Conservation (phyloP, 1,139 yeast species). For the Pichia inconspicua region DNA sequence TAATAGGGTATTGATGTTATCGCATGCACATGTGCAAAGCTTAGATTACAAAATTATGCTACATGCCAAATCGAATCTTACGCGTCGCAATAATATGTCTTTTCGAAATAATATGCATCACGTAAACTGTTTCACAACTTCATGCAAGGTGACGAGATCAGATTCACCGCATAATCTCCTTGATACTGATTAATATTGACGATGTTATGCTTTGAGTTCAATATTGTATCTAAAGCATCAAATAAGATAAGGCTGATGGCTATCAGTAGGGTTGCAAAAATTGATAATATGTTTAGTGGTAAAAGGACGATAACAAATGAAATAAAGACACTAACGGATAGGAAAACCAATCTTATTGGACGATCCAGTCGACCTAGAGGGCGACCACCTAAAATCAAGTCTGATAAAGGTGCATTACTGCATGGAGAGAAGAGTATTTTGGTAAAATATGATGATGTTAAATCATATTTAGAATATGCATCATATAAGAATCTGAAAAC, state of each 20-base stretch:
- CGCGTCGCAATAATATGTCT: background rate
- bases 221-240: background rate
- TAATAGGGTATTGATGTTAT: too few relatives aligned
- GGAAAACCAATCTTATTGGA: background rate
- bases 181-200: background rate
- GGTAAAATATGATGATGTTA: slow-evolving; percentile 6
- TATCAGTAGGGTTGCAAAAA: slow-evolving; percentile 3
- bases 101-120: too few relatives aligned
- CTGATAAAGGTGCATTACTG: background rate
- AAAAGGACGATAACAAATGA: background rate
- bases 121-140: too few relatives aligned
- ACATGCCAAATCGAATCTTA: background rate
- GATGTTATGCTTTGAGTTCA: slow-evolving; percentile 9
- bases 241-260: background rate
- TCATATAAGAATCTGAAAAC: slow-evolving; percentile 25
- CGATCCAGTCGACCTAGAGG: slow-evolving; percentile 12
- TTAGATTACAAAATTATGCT: too few relatives aligned
- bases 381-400: slow-evolving; percentile 5
- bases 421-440: background rate
- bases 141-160: too few relatives aligned
- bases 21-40: too few relatives aligned
- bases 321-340: background rate
- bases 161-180: too few relatives aligned
- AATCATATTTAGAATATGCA: slow-evolving; percentile 29
- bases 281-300: slow-evolving; percentile 2